A percentile compares a stretch with the other conserved stretches of the same genome.
Conservation (phyloP, 345 rosid species). For the Camelina laxa region DNA sequence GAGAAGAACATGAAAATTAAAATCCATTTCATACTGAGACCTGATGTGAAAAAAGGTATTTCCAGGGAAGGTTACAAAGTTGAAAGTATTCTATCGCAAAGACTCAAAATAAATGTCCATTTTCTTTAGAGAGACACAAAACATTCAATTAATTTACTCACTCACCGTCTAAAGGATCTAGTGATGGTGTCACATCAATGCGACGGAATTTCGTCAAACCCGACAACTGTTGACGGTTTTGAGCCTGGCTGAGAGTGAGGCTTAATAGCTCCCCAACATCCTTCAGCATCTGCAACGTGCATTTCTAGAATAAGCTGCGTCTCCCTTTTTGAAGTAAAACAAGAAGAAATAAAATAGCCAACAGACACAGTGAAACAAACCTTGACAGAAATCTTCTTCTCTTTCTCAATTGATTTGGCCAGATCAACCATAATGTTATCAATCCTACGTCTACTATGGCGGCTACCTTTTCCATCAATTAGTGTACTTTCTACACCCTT, state of each 20-base stretch:
- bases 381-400: conserved; percentile 93
- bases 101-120: background rate
- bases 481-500: conserved; percentile 53
- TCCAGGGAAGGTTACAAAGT: background rate
- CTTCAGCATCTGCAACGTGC: conserved; percentile 71
- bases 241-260: conserved; percentile 76
- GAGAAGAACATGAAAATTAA: conserved; percentile 18
- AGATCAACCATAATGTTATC: conserved; percentile 79
- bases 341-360: background rate
- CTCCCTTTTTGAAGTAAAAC: conserved; percentile 16
- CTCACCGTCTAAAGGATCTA: conserved; percentile 82
- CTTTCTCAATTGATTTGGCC: conserved; percentile 77
- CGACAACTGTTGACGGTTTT: conserved; percentile 68
- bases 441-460: conserved; percentile 62
- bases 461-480: conserved; percentile 59
- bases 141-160: conserved; percentile 18
- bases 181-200: conserved; percentile 65
- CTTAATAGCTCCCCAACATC: conserved; percentile 81
- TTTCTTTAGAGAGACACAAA: background rate
- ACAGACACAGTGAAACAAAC: conserved; percentile 48
- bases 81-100: background rate
- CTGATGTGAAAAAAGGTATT: conserved; percentile 1
- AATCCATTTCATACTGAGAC: background rate
- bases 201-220: conserved; percentile 86
- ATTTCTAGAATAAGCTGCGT: conserved; percentile 16